Conservation (phyloP, 345 rosid species). For the Pistacia integerrima region DNA sequence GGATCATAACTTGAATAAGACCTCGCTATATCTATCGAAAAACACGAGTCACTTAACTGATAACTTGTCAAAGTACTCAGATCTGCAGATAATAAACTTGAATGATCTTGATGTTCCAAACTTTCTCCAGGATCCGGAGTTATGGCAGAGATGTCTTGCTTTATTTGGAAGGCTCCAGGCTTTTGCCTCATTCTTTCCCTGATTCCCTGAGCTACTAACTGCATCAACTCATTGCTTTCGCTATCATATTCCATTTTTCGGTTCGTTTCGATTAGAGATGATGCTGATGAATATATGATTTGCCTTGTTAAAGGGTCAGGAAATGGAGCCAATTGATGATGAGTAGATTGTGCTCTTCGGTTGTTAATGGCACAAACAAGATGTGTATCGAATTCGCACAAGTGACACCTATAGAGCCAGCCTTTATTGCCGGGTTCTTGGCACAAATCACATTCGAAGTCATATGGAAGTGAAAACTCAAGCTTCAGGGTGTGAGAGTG, state of each 20-base stretch:
- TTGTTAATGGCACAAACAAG: constrained; percentile 41
- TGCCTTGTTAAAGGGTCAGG: constrained; percentile 14
- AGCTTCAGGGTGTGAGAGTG: constrained; percentile 55
- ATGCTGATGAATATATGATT: constrained; percentile 15
- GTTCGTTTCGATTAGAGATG: constrained; percentile 16
- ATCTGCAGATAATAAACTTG: constrained; percentile 33
- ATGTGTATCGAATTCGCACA: constrained; percentile 58
- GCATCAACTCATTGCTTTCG: constrained; percentile 38
- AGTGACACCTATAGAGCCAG: constrained; percentile 55
- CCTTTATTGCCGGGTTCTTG: constrained; percentile 30
- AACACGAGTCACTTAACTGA: constrained; percentile 49
- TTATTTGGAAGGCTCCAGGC: background rate
- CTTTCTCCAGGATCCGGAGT: too few species aligned
- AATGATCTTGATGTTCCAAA: constrained; percentile 8
- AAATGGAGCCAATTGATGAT: background rate
- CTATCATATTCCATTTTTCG: constrained; percentile 15
- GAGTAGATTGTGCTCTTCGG: constrained; percentile 12
- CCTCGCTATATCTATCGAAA: constrained; percentile 47
- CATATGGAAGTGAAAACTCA: constrained; percentile 46
- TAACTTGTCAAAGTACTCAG: constrained; percentile 37
- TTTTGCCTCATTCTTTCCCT: constrained; percentile 8
- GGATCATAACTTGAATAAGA: constrained; percentile 26
- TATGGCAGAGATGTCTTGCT: background rate
- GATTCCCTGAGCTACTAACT: constrained; percentile 19
- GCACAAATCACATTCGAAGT: constrained; percentile 52